Base-by-base conservation (phyloP, 129 eudicot genomes). In the Flaveria robusta region DNA sequence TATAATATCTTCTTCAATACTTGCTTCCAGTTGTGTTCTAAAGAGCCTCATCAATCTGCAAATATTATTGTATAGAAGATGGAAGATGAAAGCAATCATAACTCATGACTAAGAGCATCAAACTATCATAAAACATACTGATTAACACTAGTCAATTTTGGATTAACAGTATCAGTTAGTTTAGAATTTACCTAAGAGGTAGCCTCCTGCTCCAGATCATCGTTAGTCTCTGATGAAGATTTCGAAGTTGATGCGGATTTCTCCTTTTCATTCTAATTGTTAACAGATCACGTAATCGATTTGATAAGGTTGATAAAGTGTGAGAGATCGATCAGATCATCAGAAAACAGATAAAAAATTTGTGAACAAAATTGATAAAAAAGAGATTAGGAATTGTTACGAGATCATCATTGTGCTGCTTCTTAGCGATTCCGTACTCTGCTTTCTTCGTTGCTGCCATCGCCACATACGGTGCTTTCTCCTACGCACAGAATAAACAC, bases 401-500 rank as follows among this genome's bases (percentile, higher is more conserved):
- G 2, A 80, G 77, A 65, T 56, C 81, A 58, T 66, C 66, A 26
- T 76, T 75, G 81, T 75, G 74, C 39, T 67, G 83, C 52, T 79
- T 77, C 80, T 75, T 20, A 26, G 82, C 89, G 31, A 70, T 75
- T 18, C 34, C 89, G 43, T 86, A 86, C 69, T 79, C 87, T 42
- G 66, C 82, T 74, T 86, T 86, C 83, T 63, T 86, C 47, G 66
- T 34, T 11, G 71, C 81, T 27, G 89, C 89, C 68, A 79, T 86
- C 2, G 69, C 84, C 64, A 82, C 83, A 68, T 76, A 82, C 12
- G 89, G 89, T 76, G 84, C 85, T 79, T 79, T 86, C 89, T 86
- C 89, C 89, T 86, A 24, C 3, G 13, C 52, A 74, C 19, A 31
- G 31, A 19, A 13, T 46, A 27, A 60, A 19, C 29, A 7, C 43